These are phyloP conservation scores for Arabis hirsuta DNA, from an alignment of 345 rosid species.

Conservation along the genomic window DNA sequence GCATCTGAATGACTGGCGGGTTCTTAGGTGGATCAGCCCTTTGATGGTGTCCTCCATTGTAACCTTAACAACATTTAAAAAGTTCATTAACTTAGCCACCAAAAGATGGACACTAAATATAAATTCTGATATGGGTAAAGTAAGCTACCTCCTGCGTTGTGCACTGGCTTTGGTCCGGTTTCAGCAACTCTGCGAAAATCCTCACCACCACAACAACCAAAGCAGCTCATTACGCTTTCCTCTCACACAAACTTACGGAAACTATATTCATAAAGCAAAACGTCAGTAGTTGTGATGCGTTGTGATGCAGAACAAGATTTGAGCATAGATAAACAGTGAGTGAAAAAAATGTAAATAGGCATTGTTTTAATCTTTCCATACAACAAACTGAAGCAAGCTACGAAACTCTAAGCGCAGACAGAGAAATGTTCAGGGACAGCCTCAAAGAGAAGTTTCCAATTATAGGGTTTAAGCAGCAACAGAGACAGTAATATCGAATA, in stretches of 20 bases:
- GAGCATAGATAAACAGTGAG: not conserved
- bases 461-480: slow-evolving; percentile 37
- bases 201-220: slow-evolving; percentile 67
- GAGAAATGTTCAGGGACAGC: slow-evolving; percentile 17
- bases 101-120: slow-evolving; percentile 1
- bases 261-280: slow-evolving; percentile 16
- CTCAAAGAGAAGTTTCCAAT: slow-evolving; percentile 10
- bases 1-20: slow-evolving; percentile 50
- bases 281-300: not conserved
- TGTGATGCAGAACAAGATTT: slow-evolving; percentile 14
- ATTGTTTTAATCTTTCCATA: not conserved
- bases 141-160: slow-evolving; percentile 53
- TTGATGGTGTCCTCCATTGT: slow-evolving; percentile 52
- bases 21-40: slow-evolving; percentile 48
- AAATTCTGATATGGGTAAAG: not conserved
- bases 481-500: slow-evolving; percentile 15
- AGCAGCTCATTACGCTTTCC: slow-evolving; percentile 64
- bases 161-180: slow-evolving; percentile 51
- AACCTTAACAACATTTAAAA: slow-evolving; percentile 46
- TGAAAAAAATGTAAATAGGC: not conserved
- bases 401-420: not conserved
- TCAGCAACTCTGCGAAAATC: slow-evolving; percentile 57
- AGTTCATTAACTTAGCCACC: slow-evolving; percentile 1
- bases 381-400: not conserved
- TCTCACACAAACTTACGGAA: slow-evolving; percentile 22